A percentile compares a stretch with the other conserved stretches of the same genome.
Evolutionary conservation across 2,329 filamentous ascomycete genomes (phyloP).

Genomic region (Fusarium oligoseptatum): DNA sequence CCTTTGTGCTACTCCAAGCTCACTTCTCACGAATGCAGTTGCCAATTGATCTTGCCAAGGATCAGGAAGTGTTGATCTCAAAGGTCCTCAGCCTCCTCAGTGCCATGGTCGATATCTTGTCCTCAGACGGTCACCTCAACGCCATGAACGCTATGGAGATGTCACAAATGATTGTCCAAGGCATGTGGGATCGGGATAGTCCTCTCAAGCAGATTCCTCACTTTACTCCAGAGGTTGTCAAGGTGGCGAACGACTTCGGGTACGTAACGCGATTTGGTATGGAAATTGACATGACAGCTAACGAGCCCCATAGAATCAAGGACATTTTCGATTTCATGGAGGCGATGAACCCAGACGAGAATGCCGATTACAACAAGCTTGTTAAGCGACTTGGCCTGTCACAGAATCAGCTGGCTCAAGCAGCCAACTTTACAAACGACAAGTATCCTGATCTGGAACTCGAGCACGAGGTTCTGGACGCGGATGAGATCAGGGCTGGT

Average conservation of each 20-base stretch:
- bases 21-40: slow-evolving; percentile 98
- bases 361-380: slow-evolving; percentile 82
- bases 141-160: slow-evolving; percentile 99
- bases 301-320: slow-evolving; percentile 73
- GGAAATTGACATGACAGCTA: slow-evolving; percentile 44
- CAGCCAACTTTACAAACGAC: slow-evolving; percentile 94
- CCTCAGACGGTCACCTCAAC: slow-evolving; percentile 95
- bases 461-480: slow-evolving; percentile 87
- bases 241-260: slow-evolving; percentile 83
- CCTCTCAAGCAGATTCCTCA: slow-evolving; percentile 98
- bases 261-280: slow-evolving; percentile 57
- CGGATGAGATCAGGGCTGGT: slow-evolving; percentile 83
- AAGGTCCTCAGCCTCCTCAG: slow-evolving; percentile 90
- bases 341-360: slow-evolving; percentile 96
- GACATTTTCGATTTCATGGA: slow-evolving; percentile 99
- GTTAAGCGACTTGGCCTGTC: slow-evolving; percentile 83
- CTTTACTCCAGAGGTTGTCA: slow-evolving; percentile 86
- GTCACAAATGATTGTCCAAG: slow-evolving; percentile 98
- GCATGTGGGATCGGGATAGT: slow-evolving; percentile 98
- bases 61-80: slow-evolving; percentile 88
- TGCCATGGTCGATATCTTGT: slow-evolving; percentile 93
- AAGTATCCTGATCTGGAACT: slow-evolving; percentile 97
- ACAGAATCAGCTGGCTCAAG: slow-evolving; percentile 85
- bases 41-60: slow-evolving; percentile 94
- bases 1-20: slow-evolving; percentile 95